Percentiles rank a stretch among this genome's conserved stretches.
These are phyloP conservation scores for Plasmodium vivax DNA, from an alignment of 169 alveolate genomes.

Conservation along the genomic window DNA sequence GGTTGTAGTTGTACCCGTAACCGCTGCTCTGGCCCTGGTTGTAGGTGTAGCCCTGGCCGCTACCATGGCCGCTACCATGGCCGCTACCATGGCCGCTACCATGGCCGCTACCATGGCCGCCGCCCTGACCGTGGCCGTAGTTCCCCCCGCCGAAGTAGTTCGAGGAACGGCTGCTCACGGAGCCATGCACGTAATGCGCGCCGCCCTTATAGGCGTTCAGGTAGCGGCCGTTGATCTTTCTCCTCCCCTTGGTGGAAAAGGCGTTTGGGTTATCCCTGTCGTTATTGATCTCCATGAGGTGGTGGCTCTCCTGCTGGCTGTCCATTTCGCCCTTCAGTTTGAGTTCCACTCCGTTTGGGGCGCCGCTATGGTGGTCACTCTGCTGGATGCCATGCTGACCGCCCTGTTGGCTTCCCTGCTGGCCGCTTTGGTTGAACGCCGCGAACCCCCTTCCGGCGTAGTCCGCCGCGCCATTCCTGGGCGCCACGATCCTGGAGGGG, in stretches of 20 bases:
- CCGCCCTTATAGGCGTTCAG: slow-evolving; percentile 18
- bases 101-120: neutral
- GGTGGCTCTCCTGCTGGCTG: neutral
- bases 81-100: neutral
- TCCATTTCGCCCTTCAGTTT: neutral
- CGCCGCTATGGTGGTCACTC: neutral
- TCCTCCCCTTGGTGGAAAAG: slow-evolving; percentile 19
- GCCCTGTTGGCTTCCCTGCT: no score
- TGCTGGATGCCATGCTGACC: no score
- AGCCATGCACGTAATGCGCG: slow-evolving; percentile 7
- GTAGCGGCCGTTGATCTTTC: slow-evolving; percentile 14
- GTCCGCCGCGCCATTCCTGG: neutral
- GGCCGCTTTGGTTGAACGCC: neutral
- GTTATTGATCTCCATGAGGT: neutral
- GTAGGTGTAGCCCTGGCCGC: no score
- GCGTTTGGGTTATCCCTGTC: neutral
- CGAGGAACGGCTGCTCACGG: neutral
- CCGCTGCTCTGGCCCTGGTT: no score
- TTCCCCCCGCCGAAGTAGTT: slow-evolving; percentile 4
- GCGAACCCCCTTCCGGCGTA: neutral
- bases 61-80: no score
- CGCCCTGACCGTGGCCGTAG: neutral
- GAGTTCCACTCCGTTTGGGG: neutral
- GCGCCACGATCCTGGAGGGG: neutral
- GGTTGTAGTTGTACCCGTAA: neutral